Conservation (phyloP, 2,329 filamentous ascomycete species). For the Coleophoma cylindrospora region DNA sequence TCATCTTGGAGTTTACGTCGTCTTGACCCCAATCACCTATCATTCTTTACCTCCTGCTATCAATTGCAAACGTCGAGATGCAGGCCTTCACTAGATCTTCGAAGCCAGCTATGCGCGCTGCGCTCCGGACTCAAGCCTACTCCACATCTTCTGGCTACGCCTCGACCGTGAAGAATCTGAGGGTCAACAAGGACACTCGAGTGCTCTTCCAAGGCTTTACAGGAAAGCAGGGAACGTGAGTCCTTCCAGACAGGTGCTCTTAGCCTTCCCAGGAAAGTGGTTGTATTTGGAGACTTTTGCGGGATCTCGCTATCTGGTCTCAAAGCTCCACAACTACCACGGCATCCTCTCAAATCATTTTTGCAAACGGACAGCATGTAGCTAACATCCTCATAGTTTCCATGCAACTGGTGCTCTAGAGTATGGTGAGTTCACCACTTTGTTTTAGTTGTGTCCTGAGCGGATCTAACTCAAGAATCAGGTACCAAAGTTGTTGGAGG, state of each 20-base stretch:
- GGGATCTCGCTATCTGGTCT: too few species aligned
- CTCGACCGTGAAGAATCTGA: slow-evolving; percentile 76
- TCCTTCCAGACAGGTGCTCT: slow-evolving; percentile 23
- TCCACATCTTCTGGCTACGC: slow-evolving; percentile 68
- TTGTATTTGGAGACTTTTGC: too few species aligned
- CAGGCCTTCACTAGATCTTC: slow-evolving; percentile 76
- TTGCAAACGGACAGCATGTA: too few species aligned
- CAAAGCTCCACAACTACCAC: too few species aligned
- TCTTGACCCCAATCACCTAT: too few species aligned
- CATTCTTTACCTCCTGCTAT: slow-evolving; percentile 15
- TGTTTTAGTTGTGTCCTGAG: background rate
- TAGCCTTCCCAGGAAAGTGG: slow-evolving; percentile 24
- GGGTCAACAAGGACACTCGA: slow-evolving; percentile 90
- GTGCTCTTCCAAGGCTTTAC: slow-evolving; percentile 97
- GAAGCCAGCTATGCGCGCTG: slow-evolving; percentile 61
- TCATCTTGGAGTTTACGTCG: too few species aligned
- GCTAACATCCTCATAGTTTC: slow-evolving; percentile 56
- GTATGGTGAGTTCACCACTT: slow-evolving; percentile 63
- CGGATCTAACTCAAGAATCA: slow-evolving; percentile 34
- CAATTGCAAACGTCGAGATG: slow-evolving; percentile 53
- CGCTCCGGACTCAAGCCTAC: slow-evolving; percentile 70
- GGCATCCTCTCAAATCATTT: too few species aligned
- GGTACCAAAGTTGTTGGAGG: slow-evolving; percentile 97
- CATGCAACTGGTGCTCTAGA: slow-evolving; percentile 97
- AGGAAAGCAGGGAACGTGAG: slow-evolving; percentile 90